Evolutionary conservation across 2,329 filamentous ascomycete species (phyloP).

Genomic region (Aaosphaeria arxii): DNA sequence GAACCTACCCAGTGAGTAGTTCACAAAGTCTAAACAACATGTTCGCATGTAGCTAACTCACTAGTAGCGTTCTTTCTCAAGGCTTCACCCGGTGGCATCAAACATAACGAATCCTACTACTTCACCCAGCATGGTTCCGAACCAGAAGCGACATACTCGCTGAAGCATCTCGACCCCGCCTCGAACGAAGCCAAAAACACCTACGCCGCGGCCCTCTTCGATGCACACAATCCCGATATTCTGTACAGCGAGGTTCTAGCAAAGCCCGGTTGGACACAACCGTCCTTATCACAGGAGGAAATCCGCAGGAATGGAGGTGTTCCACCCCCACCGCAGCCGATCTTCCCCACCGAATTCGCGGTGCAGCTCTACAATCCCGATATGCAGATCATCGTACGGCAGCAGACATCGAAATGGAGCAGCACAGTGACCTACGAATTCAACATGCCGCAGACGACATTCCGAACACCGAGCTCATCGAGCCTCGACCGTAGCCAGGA

Average conservation of each 20-base stretch:
- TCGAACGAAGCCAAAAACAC: slow-evolving; percentile 70
- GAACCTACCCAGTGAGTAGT: slow-evolving; percentile 69
- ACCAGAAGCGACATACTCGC: slow-evolving; percentile 73
- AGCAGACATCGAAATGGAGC: slow-evolving; percentile 75
- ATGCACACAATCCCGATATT: slow-evolving; percentile 75
- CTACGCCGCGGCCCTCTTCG: slow-evolving; percentile 83
- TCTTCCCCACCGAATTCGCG: slow-evolving; percentile 74
- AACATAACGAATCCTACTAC: slow-evolving; percentile 54
- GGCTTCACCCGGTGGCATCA: slow-evolving; percentile 47
- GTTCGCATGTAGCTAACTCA: slow-evolving; percentile 17
- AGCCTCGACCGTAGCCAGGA: slow-evolving; percentile 70
- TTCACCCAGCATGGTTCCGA: slow-evolving; percentile 75
- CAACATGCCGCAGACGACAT: slow-evolving; percentile 82
- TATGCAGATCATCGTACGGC: slow-evolving; percentile 69
- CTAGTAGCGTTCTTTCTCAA: slow-evolving; percentile 58
- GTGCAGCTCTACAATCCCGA: slow-evolving; percentile 94
- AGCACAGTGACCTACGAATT: slow-evolving; percentile 84
- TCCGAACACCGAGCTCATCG: slow-evolving; percentile 75
- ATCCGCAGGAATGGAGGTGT: slow-evolving; percentile 67
- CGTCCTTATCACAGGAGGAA: slow-evolving; percentile 76
- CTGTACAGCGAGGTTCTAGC: slow-evolving; percentile 85
- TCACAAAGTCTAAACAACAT: slow-evolving; percentile 47
- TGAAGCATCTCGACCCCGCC: slow-evolving; percentile 73
- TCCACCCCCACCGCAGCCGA: slow-evolving; percentile 64
- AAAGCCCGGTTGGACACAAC: slow-evolving; percentile 80